These are phyloP conservation scores for Wickerhamomyces tratensis DNA, from an alignment of 805 yeast genomes.

Conservation along the genomic window DNA sequence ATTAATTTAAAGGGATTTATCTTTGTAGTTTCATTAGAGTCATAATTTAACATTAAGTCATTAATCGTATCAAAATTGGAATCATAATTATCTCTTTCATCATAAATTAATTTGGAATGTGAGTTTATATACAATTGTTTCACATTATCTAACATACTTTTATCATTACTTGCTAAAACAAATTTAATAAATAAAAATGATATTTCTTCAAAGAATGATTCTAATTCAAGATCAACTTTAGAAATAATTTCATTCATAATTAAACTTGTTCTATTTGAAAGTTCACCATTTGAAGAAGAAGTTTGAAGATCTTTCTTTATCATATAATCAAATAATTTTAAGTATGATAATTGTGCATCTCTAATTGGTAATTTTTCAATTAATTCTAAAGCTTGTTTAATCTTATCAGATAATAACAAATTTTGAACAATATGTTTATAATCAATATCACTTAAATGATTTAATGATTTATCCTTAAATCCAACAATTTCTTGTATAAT, in stretches of 20 bases:
- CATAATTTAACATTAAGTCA: not conserved
- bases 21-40: not conserved
- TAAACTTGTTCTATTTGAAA: not conserved
- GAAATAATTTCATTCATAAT: not conserved
- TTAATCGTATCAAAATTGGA: not conserved
- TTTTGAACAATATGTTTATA: slow-evolving; percentile 12
- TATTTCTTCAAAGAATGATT: not conserved
- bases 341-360: not conserved
- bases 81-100: too few relatives aligned
- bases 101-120: too few relatives aligned
- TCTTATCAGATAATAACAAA: slow-evolving; percentile 6
- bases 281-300: not conserved
- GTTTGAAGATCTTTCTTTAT: not conserved
- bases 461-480: not conserved
- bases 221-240: not conserved
- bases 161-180: not conserved
- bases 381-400: slow-evolving; percentile 2
- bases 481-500: slow-evolving; percentile 10
- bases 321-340: not conserved
- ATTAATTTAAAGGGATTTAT: too few relatives aligned
- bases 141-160: too few relatives aligned
- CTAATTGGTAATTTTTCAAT: slow-evolving; percentile 1
- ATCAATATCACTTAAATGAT: slow-evolving; percentile 6
- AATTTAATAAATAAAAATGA: not conserved
- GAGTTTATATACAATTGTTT: too few relatives aligned